Conservation (phyloP, 805 yeast species). For the Ogataea kodamae region DNA sequence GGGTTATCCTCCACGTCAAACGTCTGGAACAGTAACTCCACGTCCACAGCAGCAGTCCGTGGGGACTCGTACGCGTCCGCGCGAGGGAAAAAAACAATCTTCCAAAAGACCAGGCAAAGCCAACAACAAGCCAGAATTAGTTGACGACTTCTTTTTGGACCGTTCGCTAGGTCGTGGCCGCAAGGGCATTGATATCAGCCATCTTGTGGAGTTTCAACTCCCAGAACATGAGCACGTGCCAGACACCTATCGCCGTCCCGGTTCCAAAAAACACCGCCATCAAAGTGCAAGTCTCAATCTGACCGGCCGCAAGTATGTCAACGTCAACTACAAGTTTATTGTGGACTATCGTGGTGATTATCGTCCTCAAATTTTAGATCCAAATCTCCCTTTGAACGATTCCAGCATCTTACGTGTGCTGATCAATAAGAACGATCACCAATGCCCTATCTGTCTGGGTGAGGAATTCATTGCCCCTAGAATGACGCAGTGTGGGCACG, state of each 20-base stretch:
- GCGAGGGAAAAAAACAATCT: constrained; percentile 9
- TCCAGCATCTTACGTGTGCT: constrained; percentile 64
- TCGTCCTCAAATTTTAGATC: constrained; percentile 59
- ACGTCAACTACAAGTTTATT: constrained; percentile 79
- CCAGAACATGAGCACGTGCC: constrained; percentile 33
- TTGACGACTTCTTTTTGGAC: constrained; percentile 21
- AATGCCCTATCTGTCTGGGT: constrained; percentile 88
- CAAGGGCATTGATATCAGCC: constrained; percentile 46
- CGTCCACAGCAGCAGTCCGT: constrained; percentile 1
- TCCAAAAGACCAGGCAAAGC: constrained; percentile 39
- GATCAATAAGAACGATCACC: constrained; percentile 60
- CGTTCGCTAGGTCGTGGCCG: constrained; percentile 24
- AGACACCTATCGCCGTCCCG: constrained; percentile 10
- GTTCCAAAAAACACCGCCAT: constrained; percentile 24
- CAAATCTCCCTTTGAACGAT: constrained; percentile 67
- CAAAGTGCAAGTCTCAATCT: constrained; percentile 42
- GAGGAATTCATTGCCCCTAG: constrained; percentile 88
- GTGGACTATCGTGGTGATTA: constrained; percentile 63
- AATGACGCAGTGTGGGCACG: constrained; percentile 94
- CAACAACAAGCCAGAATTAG: constrained; percentile 29
- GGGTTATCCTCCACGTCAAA: constrained; percentile 1
- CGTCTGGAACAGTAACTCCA: constrained; percentile 1
- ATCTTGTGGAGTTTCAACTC: constrained; percentile 56
- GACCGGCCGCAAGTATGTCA: constrained; percentile 66
- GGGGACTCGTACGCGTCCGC: constrained; percentile 5